Conservation (phyloP, 768 basidiomycete species). For the Tremella mesenterica region DNA sequence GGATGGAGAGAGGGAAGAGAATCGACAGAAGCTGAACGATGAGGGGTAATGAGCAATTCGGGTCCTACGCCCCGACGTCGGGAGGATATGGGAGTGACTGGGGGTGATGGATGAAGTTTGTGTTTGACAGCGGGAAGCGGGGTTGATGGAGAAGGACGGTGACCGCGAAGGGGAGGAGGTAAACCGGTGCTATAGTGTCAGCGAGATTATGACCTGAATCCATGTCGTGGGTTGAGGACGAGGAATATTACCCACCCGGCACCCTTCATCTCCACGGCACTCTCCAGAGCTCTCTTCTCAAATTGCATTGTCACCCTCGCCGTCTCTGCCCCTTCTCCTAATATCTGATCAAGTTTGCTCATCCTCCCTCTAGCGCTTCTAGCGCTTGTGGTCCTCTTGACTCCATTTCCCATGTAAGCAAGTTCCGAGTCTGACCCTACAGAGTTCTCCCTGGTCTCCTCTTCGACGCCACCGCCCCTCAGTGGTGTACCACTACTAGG, state of each 20-base stretch:
- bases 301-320: constrained; percentile 20
- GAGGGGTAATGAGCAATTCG: background rate
- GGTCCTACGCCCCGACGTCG: background rate
- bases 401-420: background rate
- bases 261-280: background rate
- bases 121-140: background rate
- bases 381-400: background rate
- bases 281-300: constrained; percentile 11
- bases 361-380: background rate
- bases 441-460: constrained; percentile 2
- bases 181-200: constrained; percentile 4
- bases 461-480: constrained; percentile 3
- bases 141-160: constrained; percentile 9
- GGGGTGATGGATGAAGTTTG: background rate
- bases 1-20: constrained; percentile 26
- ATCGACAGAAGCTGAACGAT: constrained; percentile 16
- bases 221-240: background rate
- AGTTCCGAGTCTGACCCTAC: constrained; percentile 5
- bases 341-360: constrained; percentile 24
- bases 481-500: constrained; percentile 16
- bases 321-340: constrained; percentile 28
- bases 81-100: background rate
- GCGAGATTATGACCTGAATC: too few species aligned
- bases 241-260: background rate
- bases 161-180: constrained; percentile 10